Percentiles rank a stretch among this genome's conserved stretches.
These are phyloP conservation scores for Smithsoniella earleae DNA, from an alignment of 163 green algal genomes.

Conservation along the genomic window DNA sequence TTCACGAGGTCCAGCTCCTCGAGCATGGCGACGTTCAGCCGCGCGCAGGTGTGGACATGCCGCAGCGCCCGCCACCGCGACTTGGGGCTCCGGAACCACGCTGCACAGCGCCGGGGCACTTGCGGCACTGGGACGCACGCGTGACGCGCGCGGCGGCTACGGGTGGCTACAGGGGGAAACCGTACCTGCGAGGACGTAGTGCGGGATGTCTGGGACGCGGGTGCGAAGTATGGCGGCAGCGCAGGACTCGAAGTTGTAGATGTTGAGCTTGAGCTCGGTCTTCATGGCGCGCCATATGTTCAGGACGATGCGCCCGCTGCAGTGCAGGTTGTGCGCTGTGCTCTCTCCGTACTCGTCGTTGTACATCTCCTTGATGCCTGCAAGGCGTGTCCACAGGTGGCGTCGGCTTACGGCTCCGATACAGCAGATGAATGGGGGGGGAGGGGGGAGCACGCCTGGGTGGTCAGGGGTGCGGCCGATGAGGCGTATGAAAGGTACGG, in stretches of 20 bases:
- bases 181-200: constrained; percentile 46
- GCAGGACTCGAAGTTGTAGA: constrained; percentile 80
- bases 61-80: constrained; percentile 50
- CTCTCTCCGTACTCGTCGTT: constrained; percentile 63
- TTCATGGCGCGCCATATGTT: constrained; percentile 90
- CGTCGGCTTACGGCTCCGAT: background rate
- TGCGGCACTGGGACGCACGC: constrained; percentile 20
- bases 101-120: background rate
- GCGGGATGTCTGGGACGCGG: constrained; percentile 57
- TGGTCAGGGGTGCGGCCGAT: constrained; percentile 44
- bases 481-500: constrained; percentile 42
- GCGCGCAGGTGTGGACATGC: constrained; percentile 44
- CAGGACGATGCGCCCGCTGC: constrained; percentile 77
- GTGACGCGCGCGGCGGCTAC: background rate
- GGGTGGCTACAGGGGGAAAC: too few species aligned
- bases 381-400: background rate
- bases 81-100: constrained; percentile 28
- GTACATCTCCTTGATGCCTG: constrained; percentile 47
- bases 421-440: background rate
- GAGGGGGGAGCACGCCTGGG: background rate
- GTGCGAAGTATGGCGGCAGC: constrained; percentile 68
- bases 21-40: constrained; percentile 68
- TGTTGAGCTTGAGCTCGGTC: constrained; percentile 81
- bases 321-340: constrained; percentile 58
- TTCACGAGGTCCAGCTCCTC: constrained; percentile 80